Conservation (phyloP, 768 basidiomycete species). For the Tylopilus plumbeoviolaceoides region DNA sequence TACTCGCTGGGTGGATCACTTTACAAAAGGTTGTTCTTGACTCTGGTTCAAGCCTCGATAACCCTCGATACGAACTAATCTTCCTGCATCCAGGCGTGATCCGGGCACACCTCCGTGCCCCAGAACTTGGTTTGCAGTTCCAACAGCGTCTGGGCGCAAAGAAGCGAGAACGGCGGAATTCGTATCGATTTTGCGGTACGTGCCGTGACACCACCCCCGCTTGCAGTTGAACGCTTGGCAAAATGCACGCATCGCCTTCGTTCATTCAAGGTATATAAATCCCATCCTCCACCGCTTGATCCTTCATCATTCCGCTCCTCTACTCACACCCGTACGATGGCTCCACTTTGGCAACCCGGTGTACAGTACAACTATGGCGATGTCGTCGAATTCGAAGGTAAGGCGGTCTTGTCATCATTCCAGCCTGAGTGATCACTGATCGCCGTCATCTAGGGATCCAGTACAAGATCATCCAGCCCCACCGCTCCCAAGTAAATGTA, state of each 20-base stretch:
- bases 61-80: constrained; percentile 5
- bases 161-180: neutral
- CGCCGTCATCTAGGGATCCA: constrained; percentile 32
- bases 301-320: constrained; percentile 5
- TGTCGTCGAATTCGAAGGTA: constrained; percentile 56
- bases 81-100: constrained; percentile 9
- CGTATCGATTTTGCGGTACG: constrained; percentile 8
- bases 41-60: constrained; percentile 14
- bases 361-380: constrained; percentile 52
- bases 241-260: constrained; percentile 3
- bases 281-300: neutral
- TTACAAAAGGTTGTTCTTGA: neutral
- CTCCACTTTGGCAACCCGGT: constrained; percentile 56
- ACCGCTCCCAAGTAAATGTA: constrained; percentile 55
- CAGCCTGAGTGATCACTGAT: constrained; percentile 7
- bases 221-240: neutral
- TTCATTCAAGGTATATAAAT: constrained; percentile 17
- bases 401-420: neutral
- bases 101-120: neutral
- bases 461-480: constrained; percentile 72
- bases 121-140: neutral
- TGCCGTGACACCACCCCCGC: neutral
- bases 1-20: too few relatives aligned
- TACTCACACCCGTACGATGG: constrained; percentile 31
- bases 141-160: neutral